phyloP scores from a whole-genome alignment of 108 stramenopile species.

The Cyclotella cryptica region DNA sequence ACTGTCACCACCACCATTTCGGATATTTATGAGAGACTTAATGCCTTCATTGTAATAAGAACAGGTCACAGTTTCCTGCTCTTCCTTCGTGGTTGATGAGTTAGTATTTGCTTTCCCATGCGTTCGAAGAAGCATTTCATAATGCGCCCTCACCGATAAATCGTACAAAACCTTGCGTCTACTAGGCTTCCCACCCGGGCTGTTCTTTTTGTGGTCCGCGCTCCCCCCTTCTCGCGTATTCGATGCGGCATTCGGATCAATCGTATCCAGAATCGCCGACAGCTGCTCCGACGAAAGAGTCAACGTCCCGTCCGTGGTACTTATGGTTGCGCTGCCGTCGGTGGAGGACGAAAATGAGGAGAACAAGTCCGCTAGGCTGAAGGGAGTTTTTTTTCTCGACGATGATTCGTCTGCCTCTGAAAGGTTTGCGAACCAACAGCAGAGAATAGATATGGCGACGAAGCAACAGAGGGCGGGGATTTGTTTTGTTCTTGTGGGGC shows the following conservation, averaged over 20 bases:
- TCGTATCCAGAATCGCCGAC: conserved; percentile 1
- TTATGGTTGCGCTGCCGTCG: background rate
- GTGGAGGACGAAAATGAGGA: conserved; percentile 4
- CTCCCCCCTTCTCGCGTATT: background rate
- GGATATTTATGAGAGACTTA: conserved; percentile 12
- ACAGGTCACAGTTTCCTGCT: background rate
- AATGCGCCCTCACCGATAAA: conserved; percentile 40
- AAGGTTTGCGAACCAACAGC: background rate
- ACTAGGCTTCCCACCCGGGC: conserved; percentile 23
- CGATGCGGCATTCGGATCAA: background rate
- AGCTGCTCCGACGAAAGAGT: background rate
- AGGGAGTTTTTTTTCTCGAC: background rate
- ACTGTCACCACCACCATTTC: background rate
- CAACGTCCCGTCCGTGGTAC: background rate
- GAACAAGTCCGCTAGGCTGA: conserved; percentile 19
- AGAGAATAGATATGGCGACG: conserved; percentile 16
- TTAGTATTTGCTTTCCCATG: conserved; percentile 10
- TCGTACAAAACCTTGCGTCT: conserved; percentile 46
- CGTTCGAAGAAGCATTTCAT: conserved; percentile 20
- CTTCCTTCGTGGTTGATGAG: conserved; percentile 11
- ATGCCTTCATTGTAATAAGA: conserved; percentile 47
- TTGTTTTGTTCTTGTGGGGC: conserved; percentile 4
- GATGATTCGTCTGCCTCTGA: conserved; percentile 29
- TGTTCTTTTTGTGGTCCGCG: background rate
- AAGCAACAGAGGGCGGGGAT: conserved; percentile 16